Percentiles rank a stretch among this genome's conserved stretches.
phyloP scores from a whole-genome alignment of 768 basidiomycete species.

The Suillus occidentalis region DNA sequence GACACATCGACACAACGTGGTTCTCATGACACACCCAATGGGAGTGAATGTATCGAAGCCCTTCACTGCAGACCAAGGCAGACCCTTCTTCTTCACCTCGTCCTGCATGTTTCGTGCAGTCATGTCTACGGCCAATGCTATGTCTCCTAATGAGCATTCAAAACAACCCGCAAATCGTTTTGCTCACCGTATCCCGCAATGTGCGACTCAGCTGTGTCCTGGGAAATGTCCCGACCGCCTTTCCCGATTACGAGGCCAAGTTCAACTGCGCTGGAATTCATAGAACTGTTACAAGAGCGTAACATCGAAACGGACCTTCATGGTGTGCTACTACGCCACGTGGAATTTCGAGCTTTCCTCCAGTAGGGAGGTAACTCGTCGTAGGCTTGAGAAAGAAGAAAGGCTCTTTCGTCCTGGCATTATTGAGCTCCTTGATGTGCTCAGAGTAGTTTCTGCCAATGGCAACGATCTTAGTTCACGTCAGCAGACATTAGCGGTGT shows the following conservation, averaged over 20 bases:
- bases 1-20: not conserved
- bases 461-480: slow-evolving; percentile 71
- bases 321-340: slow-evolving; percentile 82
- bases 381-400: slow-evolving; percentile 99
- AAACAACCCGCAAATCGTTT: too few species aligned
- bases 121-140: slow-evolving; percentile 94
- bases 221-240: slow-evolving; percentile 77
- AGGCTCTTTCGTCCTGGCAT: slow-evolving; percentile 83
- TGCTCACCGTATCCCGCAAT: slow-evolving; percentile 88
- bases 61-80: slow-evolving; percentile 98
- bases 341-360: slow-evolving; percentile 85
- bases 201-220: slow-evolving; percentile 67
- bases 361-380: slow-evolving; percentile 76
- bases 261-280: slow-evolving; percentile 59
- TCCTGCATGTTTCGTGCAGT: slow-evolving; percentile 96
- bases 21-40: slow-evolving; percentile 57
- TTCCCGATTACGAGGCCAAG: slow-evolving; percentile 96
- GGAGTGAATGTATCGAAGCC: slow-evolving; percentile 98
- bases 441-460: slow-evolving; percentile 94
- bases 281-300: not conserved
- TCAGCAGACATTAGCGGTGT: not conserved
- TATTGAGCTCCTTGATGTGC: slow-evolving; percentile 90
- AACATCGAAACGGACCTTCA: slow-evolving; percentile 61
- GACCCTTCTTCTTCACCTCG: slow-evolving; percentile 84
- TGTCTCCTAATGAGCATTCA: slow-evolving; percentile 1